Base-by-base conservation (phyloP, 2,329 filamentous ascomycete genomes). In the Mollisiaceae sp. region DNA sequence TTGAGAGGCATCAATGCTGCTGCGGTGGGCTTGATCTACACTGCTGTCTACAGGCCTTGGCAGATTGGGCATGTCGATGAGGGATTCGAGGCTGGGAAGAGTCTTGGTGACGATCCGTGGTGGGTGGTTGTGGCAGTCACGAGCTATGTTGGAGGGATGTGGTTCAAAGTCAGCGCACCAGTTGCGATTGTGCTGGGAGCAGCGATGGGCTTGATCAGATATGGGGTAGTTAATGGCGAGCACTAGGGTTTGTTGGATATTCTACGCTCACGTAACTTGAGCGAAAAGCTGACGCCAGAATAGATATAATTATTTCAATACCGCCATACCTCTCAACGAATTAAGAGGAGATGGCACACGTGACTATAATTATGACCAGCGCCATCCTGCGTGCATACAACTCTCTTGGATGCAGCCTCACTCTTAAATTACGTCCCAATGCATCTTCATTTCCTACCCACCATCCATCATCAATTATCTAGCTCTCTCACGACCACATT, bases 21-120 rank as follows among this genome's bases (percentile, higher is more conserved):
- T 0, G 87, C 87, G 0, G 85, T 89, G 0, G 87, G 87, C 0
- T 69, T 89, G 41, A 84, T 89, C 0, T 90, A 86, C 61, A 89
- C 86, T 0, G 87, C 87, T 0, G 86, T 90, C 0, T 89, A 89
- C 67, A 78, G 86, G 2, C 75, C 89, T 8, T 89, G 85, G 85
- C 81, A 87, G 75, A 84, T 89, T 69, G 87, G 87, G 0, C 88
- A 82, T 65, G 75, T 90, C 6, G 84, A 83, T 14, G 77, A 82
- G 24, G 77, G 78, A 0, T 81, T 79, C 20, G 77, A 79, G 63
- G 72, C 73, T 1, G 87, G 87, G 0, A 81, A 79, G 56, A 86
- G 83, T 69, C 72, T 89, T 54, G 86, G 78, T 0, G 78, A 81
- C 43, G 86, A 89, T 66, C 85, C 87, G 0, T 89, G 86, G 85